Conservation (phyloP, 2,329 filamentous ascomycete species). For the Penicillium rolfsii region DNA sequence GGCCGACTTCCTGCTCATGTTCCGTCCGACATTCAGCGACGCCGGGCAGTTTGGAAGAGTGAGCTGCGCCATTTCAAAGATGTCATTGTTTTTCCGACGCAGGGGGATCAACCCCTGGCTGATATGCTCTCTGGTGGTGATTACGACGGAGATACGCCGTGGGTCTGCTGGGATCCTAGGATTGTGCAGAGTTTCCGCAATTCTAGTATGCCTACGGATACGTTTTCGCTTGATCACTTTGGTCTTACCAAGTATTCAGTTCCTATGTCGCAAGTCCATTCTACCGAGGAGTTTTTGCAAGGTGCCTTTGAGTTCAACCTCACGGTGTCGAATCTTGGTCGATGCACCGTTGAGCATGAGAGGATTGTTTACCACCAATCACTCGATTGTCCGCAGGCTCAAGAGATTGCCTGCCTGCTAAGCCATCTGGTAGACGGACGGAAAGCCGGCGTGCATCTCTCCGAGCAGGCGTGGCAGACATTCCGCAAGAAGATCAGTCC, state of each 20-base stretch:
- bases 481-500: conserved; percentile 42
- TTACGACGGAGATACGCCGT: conserved; percentile 66
- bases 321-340: conserved; percentile 53
- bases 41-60: conserved; percentile 52
- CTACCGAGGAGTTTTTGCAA: conserved; percentile 46
- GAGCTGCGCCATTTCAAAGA: conserved; percentile 60
- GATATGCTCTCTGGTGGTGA: conserved; percentile 66
- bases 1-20: conserved; percentile 61
- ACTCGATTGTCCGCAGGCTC: conserved; percentile 39
- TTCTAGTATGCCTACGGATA: conserved; percentile 48
- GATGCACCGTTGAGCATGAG: conserved; percentile 56
- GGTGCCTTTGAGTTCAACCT: conserved; percentile 54
- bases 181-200: conserved; percentile 59
- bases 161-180: conserved; percentile 62
- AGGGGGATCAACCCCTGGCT: conserved; percentile 58
- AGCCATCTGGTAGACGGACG: conserved; percentile 52
- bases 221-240: conserved; percentile 47
- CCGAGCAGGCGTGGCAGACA: conserved; percentile 43
- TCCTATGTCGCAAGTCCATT: conserved; percentile 46
- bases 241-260: conserved; percentile 52
- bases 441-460: conserved; percentile 50
- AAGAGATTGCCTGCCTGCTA: conserved; percentile 47
- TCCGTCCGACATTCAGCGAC: conserved; percentile 63
- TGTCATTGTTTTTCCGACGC: conserved; percentile 60
- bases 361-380: conserved; percentile 58